These are phyloP conservation scores for Smittium mucronatum DNA, from an alignment of 371 early-diverging fungal genomes.

Conservation along the genomic window DNA sequence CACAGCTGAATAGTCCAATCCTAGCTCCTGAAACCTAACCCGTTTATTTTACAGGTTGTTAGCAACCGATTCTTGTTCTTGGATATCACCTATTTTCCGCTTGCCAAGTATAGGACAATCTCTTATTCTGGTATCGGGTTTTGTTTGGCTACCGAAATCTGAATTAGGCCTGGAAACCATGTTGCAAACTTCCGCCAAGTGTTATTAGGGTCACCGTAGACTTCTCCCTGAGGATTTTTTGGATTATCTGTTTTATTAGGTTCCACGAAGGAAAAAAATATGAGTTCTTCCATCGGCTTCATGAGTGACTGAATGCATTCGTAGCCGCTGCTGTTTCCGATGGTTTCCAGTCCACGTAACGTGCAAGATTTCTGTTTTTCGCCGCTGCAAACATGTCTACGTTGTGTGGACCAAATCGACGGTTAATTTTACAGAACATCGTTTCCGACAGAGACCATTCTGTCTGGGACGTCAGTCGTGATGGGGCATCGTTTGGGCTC, in stretches of 20 bases:
- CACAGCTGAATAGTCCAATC: no score
- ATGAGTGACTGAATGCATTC: neutral
- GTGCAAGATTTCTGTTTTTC: neutral
- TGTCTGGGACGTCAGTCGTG: neutral
- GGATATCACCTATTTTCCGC: no score
- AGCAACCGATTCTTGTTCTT: no score
- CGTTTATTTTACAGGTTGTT: no score
- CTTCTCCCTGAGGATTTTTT: neutral
- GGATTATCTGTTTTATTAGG: neutral
- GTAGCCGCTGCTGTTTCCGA: neutral
- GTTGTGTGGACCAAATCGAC: neutral
- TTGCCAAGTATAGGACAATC: no score
- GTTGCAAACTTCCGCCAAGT: neutral
- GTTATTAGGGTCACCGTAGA: neutral
- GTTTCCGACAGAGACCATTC: neutral
- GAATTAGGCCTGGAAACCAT: no score
- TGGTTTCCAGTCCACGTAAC: neutral
- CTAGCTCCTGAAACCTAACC: no score
- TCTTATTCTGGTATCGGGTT: no score
- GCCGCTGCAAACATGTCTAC: neutral
- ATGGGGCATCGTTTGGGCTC: neutral
- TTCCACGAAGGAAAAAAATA: neutral
- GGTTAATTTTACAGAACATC: neutral
- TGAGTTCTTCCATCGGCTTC: neutral
- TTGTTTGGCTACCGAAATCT: no score